Percentiles rank a stretch among this genome's conserved stretches.
phyloP scores from a whole-genome alignment of 2,329 filamentous ascomycete species.

The Rutstroemia sp. region DNA sequence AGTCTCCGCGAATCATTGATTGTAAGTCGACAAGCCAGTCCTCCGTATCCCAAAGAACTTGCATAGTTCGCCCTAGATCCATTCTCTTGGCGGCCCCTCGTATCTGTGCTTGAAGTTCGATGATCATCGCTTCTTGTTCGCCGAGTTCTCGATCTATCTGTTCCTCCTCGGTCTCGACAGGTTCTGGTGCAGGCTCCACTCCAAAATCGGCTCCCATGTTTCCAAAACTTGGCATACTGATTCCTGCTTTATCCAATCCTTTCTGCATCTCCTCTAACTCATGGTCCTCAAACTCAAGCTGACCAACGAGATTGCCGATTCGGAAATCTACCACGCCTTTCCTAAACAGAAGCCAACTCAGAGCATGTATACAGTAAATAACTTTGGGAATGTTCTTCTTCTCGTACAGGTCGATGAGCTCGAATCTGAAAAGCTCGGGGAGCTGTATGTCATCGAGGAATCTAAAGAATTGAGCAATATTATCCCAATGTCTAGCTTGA shows the following conservation, averaged over 20 bases:
- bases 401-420: constrained; percentile 95
- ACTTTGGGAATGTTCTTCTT: constrained; percentile 99
- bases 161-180: constrained; percentile 82
- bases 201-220: constrained; percentile 96
- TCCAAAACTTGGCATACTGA: constrained; percentile 95
- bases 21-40: constrained; percentile 74
- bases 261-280: constrained; percentile 96
- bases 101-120: constrained; percentile 81
- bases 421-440: constrained; percentile 93
- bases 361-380: constrained; percentile 95
- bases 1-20: constrained; percentile 79
- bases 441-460: constrained; percentile 88
- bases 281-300: constrained; percentile 95
- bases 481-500: constrained; percentile 94
- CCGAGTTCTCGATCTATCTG: constrained; percentile 72
- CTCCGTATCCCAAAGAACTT: constrained; percentile 82
- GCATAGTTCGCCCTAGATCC: constrained; percentile 74
- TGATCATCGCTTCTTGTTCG: constrained; percentile 64
- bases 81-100: constrained; percentile 74
- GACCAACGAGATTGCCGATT: constrained; percentile 92
- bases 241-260: constrained; percentile 87
- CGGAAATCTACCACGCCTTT: constrained; percentile 93
- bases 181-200: constrained; percentile 70
- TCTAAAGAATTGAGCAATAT: constrained; percentile 92
- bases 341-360: constrained; percentile 94